Base-by-base conservation (phyloP, 441 rosid genomes). In the Mallotus japonicus region DNA sequence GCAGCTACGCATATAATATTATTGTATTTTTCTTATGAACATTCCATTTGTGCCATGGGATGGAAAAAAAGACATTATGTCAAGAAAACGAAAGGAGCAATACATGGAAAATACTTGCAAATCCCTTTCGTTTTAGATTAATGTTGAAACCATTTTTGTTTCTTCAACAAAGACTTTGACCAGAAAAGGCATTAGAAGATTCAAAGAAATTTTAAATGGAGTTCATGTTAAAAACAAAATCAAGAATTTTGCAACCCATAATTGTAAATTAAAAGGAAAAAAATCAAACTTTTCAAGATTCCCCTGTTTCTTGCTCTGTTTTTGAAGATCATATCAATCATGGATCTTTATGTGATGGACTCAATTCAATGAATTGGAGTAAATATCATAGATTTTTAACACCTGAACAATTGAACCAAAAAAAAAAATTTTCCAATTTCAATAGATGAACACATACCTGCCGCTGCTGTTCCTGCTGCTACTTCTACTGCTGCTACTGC, bases 401-500 rank as follows among this genome's bases (percentile, higher is more conserved):
- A 55, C 14, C 7, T 20, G 16, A 44, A 40, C 8, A 13, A 19
- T 14, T 19, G 28, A 7, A 22, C 5, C 3, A 12, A 15, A 3
- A 54, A 14, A 2, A 24, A 20, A 49, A n/a, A n/a, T n/a, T 6
- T 14, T 42, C 10, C 32, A 24, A 16, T 16, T 10, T 17, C 22
- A 1, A 16, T 1, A 10, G 14, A 58, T 11, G 47, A 40, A 44
- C 11, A 19, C 11, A 56, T 65, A 79, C 89, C 87, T 80, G 82
- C 62, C 72, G 74, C 80, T 75, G 69, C 65, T 74, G 70, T 66
- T 81, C 62, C 76, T 83, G 70, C 83, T 80, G 82, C 79, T 76
- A 63, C 83, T 84, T 42, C 86, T 82, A 32, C 73, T 76, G 69
- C 87, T 81, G 82, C 84, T 79, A 58, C 89, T 77, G 14, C 83